Percentiles rank a stretch among this genome's conserved stretches.
These are phyloP conservation scores for Cladosporium colombiae DNA, from an alignment of 2,329 filamentous ascomycete species.

Conservation along the genomic window DNA sequence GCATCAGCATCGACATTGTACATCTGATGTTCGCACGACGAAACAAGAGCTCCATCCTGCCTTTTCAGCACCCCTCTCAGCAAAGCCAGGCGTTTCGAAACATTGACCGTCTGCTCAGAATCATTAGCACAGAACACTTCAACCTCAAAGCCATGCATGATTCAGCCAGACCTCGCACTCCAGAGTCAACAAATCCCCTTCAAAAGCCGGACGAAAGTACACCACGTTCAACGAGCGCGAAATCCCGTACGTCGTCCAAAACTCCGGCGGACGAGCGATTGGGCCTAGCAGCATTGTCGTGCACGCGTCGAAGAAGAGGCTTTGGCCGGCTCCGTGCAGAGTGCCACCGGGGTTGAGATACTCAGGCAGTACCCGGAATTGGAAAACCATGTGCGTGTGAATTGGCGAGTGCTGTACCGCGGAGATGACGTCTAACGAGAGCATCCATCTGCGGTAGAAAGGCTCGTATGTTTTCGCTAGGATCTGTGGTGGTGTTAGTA, in stretches of 20 bases:
- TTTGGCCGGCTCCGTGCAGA: slow-evolving; percentile 30
- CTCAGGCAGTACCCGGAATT: slow-evolving; percentile 28
- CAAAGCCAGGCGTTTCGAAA: slow-evolving; percentile 28
- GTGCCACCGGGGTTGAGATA: slow-evolving; percentile 29
- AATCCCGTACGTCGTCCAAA: slow-evolving; percentile 29
- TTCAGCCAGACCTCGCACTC: slow-evolving; percentile 30
- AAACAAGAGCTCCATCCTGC: slow-evolving; percentile 29
- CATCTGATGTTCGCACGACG: slow-evolving; percentile 32
- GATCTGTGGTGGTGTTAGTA: background rate
- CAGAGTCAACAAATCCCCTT: slow-evolving; percentile 27
- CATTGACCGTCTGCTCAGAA: slow-evolving; percentile 27
- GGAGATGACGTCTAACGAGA: background rate
- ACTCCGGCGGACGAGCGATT: slow-evolving; percentile 10
- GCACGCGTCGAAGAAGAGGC: slow-evolving; percentile 29
- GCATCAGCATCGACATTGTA: slow-evolving; percentile 30
- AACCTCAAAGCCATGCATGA: background rate
- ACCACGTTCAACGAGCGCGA: slow-evolving; percentile 28
- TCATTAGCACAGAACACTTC: background rate
- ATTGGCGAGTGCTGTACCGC: slow-evolving; percentile 5
- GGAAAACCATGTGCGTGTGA: slow-evolving; percentile 1
- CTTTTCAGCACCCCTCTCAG: slow-evolving; percentile 29
- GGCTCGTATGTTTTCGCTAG: background rate
- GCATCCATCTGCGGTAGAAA: slow-evolving; percentile 12
- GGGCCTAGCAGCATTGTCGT: background rate
- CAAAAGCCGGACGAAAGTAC: slow-evolving; percentile 28